Conservation (phyloP, 1,284 basidiomycete genomes). For the Rhodotorula sp. region DNA sequence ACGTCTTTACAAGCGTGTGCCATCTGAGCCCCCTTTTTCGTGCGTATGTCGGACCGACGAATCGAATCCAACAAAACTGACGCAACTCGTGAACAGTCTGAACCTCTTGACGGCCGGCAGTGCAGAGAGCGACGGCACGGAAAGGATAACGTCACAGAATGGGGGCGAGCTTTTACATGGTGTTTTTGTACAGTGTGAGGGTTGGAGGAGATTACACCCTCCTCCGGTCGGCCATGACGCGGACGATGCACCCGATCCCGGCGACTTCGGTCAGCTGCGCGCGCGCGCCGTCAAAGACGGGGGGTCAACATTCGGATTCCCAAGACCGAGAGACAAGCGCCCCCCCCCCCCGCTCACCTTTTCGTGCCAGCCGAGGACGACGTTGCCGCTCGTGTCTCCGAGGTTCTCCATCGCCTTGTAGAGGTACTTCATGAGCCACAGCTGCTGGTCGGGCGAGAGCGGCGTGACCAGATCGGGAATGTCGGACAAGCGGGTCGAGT, state of each 20-base stretch:
- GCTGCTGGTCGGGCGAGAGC: constrained; percentile 72
- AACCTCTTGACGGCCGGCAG: no score
- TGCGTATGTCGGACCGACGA: no score
- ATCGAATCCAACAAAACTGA: no score
- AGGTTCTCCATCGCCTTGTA: constrained; percentile 93
- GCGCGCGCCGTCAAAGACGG: background rate
- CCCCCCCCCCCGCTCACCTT: constrained; percentile 62
- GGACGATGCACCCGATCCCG: constrained; percentile 92
- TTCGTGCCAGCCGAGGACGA: constrained; percentile 91
- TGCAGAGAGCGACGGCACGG: no score
- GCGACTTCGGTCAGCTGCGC: constrained; percentile 86
- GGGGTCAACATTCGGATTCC: no score
- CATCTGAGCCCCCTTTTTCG: no score
- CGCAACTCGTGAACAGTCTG: no score
- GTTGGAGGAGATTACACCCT: constrained; percentile 56
- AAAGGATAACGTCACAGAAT: no score
- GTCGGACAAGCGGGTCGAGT: constrained; percentile 88
- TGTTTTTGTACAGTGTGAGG: no score
- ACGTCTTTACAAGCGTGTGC: no score
- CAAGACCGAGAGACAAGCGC: background rate
- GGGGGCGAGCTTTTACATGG: no score
- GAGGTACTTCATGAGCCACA: constrained; percentile 90
- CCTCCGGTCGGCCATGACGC: constrained; percentile 93
- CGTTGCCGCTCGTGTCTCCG: constrained; percentile 69
- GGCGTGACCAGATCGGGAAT: constrained; percentile 73